A percentile compares a stretch with the other conserved stretches of the same genome.
These are phyloP conservation scores for Nitzschia putrida DNA, from an alignment of 108 stramenopile species.

Conservation along the genomic window DNA sequence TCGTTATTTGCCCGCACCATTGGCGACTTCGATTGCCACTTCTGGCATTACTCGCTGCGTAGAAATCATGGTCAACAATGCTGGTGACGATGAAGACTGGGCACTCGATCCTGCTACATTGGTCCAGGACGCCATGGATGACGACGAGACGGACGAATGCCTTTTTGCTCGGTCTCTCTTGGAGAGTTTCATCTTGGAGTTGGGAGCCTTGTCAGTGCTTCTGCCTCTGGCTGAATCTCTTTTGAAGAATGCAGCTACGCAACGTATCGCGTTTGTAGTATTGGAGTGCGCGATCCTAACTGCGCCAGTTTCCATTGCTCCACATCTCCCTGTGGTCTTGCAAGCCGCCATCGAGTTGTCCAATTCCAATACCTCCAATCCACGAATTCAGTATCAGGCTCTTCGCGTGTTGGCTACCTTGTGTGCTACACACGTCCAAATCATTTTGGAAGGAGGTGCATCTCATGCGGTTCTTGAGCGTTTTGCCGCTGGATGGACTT, in stretches of 20 bases:
- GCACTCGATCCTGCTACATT: constrained; percentile 45
- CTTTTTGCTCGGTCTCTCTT: constrained; percentile 55
- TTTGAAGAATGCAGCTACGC: constrained; percentile 41
- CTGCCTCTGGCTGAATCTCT: constrained; percentile 54
- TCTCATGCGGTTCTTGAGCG: constrained; percentile 43
- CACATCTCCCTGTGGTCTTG: constrained; percentile 53
- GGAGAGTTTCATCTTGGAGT: constrained; percentile 52
- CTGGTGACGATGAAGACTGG: constrained; percentile 44
- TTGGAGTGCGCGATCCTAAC: constrained; percentile 57
- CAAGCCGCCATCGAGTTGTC: constrained; percentile 45
- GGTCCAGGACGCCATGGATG: constrained; percentile 39
- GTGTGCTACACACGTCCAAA: constrained; percentile 39
- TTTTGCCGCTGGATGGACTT: constrained; percentile 36
- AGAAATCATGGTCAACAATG: constrained; percentile 40
- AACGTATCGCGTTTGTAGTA: constrained; percentile 58
- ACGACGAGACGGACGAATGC: constrained; percentile 51
- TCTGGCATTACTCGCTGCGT: constrained; percentile 21
- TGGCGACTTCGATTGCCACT: constrained; percentile 22
- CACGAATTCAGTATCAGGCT: constrained; percentile 65
- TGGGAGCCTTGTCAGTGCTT: constrained; percentile 56
- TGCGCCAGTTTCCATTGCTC: constrained; percentile 60
- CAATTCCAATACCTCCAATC: constrained; percentile 22
- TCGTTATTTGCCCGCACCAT: constrained; percentile 18
- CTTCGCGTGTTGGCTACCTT: constrained; percentile 65
- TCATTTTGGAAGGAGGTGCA: constrained; percentile 21